Base-by-base conservation (phyloP, 345 rosid genomes). In the Dipteronia sinensis region DNA sequence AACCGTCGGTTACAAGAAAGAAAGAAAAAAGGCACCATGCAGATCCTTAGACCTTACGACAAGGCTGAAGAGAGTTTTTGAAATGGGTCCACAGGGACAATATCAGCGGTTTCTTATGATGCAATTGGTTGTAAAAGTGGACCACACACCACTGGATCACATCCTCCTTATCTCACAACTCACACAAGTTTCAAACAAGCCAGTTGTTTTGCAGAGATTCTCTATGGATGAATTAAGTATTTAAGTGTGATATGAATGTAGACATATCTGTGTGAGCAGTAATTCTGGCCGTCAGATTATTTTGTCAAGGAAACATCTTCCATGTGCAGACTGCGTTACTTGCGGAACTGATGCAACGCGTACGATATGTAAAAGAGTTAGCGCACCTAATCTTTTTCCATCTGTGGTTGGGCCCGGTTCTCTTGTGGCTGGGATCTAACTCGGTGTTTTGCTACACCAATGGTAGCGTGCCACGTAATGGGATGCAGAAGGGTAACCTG, bases 131-230 rank as follows among this genome's bases (percentile, higher is more conserved):
- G 11, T 17, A 42, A 44, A 63, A 64, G 17, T 63, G 59, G 58
- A 74, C 77, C 59, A 0, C 20, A 65, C 44, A 42, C 22, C 44
- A 74, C 40, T 12, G 19, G 19, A 25, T 17, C 10, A 6, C 7
- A 8, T 42, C 61, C 55, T 58, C 17, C 16, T 4, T 34, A 34
- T 34, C 38, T 34, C 38, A 34, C 38, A 34, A 34, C 6, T 34
- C 38, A n/a, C 29, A 6, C 22, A 6, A 10, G 9, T 65, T 49
- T 19, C 61, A 25, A 58, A 25, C 73, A 3, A 47, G 62, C 61
- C 38, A 25, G 42, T 51, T n/a, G 59, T 47, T 69, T 51, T 51
- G 58, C n/a, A 34, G 22, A 22, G 69, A 74, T 63, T 62, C 59
- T 19, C 22, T 47, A 1, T 5, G 9, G 25, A 63, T 16, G 11